Conservation (phyloP, 805 yeast species). For the Spathaspora hagerdaliae region DNA sequence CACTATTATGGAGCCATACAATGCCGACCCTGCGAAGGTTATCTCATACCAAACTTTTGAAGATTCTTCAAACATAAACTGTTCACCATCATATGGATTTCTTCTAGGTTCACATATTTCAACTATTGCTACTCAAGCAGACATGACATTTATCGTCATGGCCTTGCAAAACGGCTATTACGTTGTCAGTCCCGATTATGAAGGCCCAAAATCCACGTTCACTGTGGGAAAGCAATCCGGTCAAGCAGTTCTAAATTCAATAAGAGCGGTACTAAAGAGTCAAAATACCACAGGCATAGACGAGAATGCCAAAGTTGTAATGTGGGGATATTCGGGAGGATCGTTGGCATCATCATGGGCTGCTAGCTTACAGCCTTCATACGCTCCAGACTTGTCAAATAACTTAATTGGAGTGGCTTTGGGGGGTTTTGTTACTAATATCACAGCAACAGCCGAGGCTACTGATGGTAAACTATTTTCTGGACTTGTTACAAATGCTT, state of each 20-base stretch:
- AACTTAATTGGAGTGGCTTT: slow-evolving; percentile 29
- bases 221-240: slow-evolving; percentile 30
- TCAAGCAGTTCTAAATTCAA: slow-evolving; percentile 24
- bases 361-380: slow-evolving; percentile 30
- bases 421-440: slow-evolving; percentile 35
- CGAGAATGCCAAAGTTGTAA: slow-evolving; percentile 14
- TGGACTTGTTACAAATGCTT: slow-evolving; percentile 26
- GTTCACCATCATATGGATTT: slow-evolving; percentile 25
- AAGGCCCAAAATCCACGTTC: slow-evolving; percentile 30
- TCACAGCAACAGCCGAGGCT: slow-evolving; percentile 22
- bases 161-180: slow-evolving; percentile 27
- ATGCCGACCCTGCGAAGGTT: slow-evolving; percentile 23
- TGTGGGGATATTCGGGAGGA: slow-evolving; percentile 41
- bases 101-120: slow-evolving; percentile 9
- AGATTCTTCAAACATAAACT: slow-evolving; percentile 22
- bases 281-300: slow-evolving; percentile 16
- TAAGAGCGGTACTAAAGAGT: slow-evolving; percentile 22
- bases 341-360: slow-evolving; percentile 37
- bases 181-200: slow-evolving; percentile 32
- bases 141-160: slow-evolving; percentile 13
- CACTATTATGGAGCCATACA: slow-evolving; percentile 25
- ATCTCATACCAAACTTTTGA: slow-evolving; percentile 27
- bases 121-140: slow-evolving; percentile 13
- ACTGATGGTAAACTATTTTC: slow-evolving; percentile 24
- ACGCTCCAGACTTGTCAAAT: slow-evolving; percentile 28